Evolutionary conservation across 2,329 filamentous ascomycete genomes (phyloP), one percentile per base, ranked within the genome.

Genomic region (Diaporthe sp.): DNA sequence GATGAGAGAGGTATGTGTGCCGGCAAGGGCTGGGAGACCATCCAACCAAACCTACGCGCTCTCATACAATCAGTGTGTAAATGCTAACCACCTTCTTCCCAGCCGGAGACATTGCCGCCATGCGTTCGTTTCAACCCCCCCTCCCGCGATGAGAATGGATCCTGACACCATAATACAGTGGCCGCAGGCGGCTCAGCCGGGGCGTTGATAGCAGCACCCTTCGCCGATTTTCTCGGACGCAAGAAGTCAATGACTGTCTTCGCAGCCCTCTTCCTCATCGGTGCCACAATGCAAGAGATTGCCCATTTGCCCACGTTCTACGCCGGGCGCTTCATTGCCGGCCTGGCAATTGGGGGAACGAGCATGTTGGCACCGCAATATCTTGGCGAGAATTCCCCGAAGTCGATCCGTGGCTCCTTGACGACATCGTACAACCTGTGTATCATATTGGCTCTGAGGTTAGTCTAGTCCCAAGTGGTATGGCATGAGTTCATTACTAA

Each of bases 351-450:
- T 42, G 83, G 82, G 1, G 82, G 81, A 9, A 83, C 79, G 4
- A 84, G 82, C 22, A 84, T 85, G 81, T 73, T 86, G 57, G 83
- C 84, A 1, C 85, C 85, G 12, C 82, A 85, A 39, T 87, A 84
- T 73, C 80, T 86, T 1, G 82, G 83, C 1, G 85, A 87, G 73
- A 85, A 84, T 70, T 82, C 83, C 0, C 85, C 85, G 4, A 85
- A 84, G 70, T 83, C 82, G 10, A 80, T 86, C 22, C 82, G 84
- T 71, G 85, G 85, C 0, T 83, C 84, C 2, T 80, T 86, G 51
- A 85, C 85, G 2, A 84, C 84, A 7, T 81, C 83, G 0, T 86
- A 85, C 75, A 85, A 86, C 71, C 76, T 85, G 15, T 84, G 84
- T 78, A 85, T 85, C 65, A 80, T 85, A 31, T 67, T 82, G 3